Conservation (phyloP, 768 basidiomycete species). For the Russula sp. region DNA sequence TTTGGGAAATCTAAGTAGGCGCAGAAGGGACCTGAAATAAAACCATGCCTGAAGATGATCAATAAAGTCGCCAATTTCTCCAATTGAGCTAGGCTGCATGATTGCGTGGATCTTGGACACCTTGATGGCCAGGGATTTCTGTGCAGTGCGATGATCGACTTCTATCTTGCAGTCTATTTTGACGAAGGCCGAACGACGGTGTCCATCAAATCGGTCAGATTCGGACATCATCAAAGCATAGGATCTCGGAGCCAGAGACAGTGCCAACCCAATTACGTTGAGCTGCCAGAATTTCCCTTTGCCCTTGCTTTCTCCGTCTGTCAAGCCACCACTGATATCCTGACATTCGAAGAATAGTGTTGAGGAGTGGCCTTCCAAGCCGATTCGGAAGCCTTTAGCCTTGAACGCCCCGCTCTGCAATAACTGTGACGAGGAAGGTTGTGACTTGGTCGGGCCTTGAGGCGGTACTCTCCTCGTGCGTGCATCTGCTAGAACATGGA, state of each 20-base stretch:
- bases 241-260: conserved; percentile 72
- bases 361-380: conserved; percentile 66
- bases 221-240: conserved; percentile 29
- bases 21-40: not conserved
- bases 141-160: conserved; percentile 10
- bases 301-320: conserved; percentile 36
- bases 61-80: conserved; percentile 82
- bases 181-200: conserved; percentile 75
- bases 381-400: conserved; percentile 75
- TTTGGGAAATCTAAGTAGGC: conserved; percentile 21
- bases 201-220: conserved; percentile 44
- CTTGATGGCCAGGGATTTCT: conserved; percentile 41
- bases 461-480: conserved; percentile 29
- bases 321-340: conserved; percentile 58
- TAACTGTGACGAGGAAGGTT: conserved; percentile 15
- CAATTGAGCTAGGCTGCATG: conserved; percentile 90
- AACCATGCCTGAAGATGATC: conserved; percentile 68
- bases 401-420: conserved; percentile 45
- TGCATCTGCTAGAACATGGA: conserved; percentile 58
- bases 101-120: conserved; percentile 83
- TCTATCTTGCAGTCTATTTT: conserved; percentile 58
- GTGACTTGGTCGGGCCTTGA: not conserved
- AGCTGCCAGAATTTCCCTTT: conserved; percentile 48
- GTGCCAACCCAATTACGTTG: conserved; percentile 61
- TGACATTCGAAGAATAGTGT: conserved; percentile 70